Base-by-base conservation (phyloP, 177 flowering plant genomes). In the Tripterygium wilfordii region DNA sequence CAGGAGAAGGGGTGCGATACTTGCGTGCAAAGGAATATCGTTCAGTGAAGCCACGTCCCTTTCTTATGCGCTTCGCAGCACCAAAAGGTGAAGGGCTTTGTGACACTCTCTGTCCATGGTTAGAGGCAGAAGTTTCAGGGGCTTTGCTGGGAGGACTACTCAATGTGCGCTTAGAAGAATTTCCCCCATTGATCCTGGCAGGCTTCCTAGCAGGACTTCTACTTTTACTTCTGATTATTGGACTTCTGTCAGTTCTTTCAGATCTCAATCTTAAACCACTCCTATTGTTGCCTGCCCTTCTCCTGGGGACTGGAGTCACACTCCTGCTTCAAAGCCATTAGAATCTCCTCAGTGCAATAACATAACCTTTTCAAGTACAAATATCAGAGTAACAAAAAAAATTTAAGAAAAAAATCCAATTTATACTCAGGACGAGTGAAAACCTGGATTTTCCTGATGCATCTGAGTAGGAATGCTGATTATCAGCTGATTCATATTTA, bases 1-100 rank as follows among this genome's bases (percentile, higher is more conserved):
- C 82, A 36, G 99, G 99, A 56, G 96, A 86, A 39, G 98, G 98
- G 17, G 97, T 94, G 17, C 92, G 82, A 47, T 89, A 94, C 8
- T 79, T 68, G 15, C 99, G 95, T 42, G 83, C 97, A 76, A 67
- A 87, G 21, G 97, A 69, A 65, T 68, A 94, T 3, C 67, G 73
- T 8, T 89, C 85, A 51, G 92, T 89, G 52, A 94, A 94, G 28
- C 97, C 99, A 60, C 99, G 96, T 8, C 99, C 99, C 66, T 81
- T 87, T 50, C 97, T 78, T 44, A 89, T 56, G 17, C 95, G 97
- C 64, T 88, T 85, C 19, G 82, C 72, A 23, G 58, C 51, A 14
- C 90, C 89, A 72, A 71, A 68, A 20, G 85, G 87, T 45, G 96
- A 78, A 32, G 55, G 66, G 62, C 89, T 87, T 63, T 79, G 68